These are phyloP conservation scores for Schizonepeta tenuifolia DNA, from an alignment of 257 asterid species.

Conservation along the genomic window DNA sequence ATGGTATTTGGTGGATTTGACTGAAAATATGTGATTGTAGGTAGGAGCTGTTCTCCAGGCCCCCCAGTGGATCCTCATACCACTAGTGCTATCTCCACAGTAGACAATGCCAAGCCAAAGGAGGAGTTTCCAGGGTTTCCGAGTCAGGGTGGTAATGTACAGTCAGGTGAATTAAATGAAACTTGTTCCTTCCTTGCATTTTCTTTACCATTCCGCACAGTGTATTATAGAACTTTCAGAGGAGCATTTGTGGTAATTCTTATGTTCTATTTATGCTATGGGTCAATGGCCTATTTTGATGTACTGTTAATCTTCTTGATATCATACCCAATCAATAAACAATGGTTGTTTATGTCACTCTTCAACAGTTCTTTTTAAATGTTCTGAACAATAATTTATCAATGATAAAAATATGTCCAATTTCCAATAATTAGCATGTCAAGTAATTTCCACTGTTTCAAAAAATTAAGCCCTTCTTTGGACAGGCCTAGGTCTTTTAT, in stretches of 20 bases:
- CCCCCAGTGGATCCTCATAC: conserved; percentile 49
- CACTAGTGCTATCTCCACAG: conserved; percentile 40
- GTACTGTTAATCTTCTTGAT: conserved; percentile 1
- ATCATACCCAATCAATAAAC: not conserved
- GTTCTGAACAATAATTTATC: not conserved
- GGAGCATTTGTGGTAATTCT: conserved; percentile 10
- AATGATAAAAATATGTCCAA: not conserved
- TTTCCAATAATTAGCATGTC: not conserved
- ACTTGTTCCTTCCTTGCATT: conserved; percentile 2
- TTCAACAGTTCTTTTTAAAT: not conserved
- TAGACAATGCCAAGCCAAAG: conserved; percentile 43
- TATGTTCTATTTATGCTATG: conserved; percentile 11
- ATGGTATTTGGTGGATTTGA: conserved; percentile 30
- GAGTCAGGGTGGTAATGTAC: conserved; percentile 57
- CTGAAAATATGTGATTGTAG: conserved; percentile 38
- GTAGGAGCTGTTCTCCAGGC: conserved; percentile 52
- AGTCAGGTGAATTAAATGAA: conserved; percentile 57
- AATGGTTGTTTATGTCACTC: not conserved
- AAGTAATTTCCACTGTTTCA: not conserved
- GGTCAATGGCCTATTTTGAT: not conserved
- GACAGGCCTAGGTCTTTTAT: not conserved
- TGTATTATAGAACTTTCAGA: not conserved
- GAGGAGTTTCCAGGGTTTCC: conserved; percentile 78
- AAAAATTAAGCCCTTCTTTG: conserved; percentile 14
- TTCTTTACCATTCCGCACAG: not conserved